Conservation (phyloP, 1,139 yeast genomes). For the Kodamaea derodonti region DNA sequence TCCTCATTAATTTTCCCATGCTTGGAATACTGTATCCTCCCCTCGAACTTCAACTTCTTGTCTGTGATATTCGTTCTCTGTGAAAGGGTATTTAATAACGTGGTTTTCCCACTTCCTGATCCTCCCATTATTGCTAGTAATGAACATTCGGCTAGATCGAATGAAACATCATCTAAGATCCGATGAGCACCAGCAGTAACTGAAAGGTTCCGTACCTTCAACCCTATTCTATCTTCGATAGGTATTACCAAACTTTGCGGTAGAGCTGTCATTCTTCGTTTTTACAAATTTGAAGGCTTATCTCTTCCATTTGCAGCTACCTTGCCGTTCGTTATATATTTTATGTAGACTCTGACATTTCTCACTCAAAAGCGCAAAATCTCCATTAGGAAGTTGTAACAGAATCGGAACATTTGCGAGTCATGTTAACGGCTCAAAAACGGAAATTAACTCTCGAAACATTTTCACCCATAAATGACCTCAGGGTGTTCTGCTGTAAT, state of each 20-base stretch:
- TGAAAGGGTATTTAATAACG: constrained; percentile 69
- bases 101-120: constrained; percentile 85
- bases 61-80: constrained; percentile 45
- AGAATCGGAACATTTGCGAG: no score
- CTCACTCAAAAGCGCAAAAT: no score
- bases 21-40: constrained; percentile 20
- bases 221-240: constrained; percentile 23
- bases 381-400: no score
- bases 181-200: constrained; percentile 23
- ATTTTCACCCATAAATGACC: no score
- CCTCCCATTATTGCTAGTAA: constrained; percentile 78
- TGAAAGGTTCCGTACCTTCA: constrained; percentile 27
- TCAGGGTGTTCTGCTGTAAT: no score
- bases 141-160: constrained; percentile 50
- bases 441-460: no score
- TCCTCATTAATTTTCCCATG: no score
- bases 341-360: no score
- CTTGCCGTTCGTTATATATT: no score
- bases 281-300: no score
- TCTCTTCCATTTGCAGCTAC: no score
- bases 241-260: not conserved
- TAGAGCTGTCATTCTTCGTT: not conserved
- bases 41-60: constrained; percentile 29
- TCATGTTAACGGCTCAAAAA: no score
- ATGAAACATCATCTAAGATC: constrained; percentile 45